Evolutionary conservation across 202 grass and related monocot genomes (phyloP).

Genomic region (Setaria viridis): DNA sequence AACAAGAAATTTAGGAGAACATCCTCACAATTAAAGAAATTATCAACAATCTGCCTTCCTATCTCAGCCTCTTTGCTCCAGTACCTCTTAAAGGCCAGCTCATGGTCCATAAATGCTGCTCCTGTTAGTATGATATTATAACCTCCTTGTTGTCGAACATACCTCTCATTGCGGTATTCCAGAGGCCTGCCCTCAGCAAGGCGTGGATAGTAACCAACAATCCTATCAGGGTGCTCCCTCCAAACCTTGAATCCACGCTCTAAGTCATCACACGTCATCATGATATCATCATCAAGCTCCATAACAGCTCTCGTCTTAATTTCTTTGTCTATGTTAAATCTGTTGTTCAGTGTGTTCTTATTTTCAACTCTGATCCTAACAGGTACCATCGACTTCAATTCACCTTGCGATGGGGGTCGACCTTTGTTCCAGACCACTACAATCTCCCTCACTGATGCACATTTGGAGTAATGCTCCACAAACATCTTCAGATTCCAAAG

Average conservation of each 20-base stretch:
- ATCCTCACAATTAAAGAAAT: slow-evolving; percentile 92
- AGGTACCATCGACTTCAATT: slow-evolving; percentile 74
- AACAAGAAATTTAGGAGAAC: slow-evolving; percentile 90
- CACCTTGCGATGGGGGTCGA: slow-evolving; percentile 44
- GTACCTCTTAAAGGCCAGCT: slow-evolving; percentile 75
- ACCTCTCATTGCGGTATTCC: slow-evolving; percentile 73
- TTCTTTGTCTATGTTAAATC: slow-evolving; percentile 81
- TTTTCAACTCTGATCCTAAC: slow-evolving; percentile 83
- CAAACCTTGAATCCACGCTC: slow-evolving; percentile 96
- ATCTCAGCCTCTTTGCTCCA: slow-evolving; percentile 71
- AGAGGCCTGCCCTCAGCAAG: slow-evolving; percentile 66
- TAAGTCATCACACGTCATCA: slow-evolving; percentile 92
- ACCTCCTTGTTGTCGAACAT: slow-evolving; percentile 54
- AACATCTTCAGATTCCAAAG: slow-evolving; percentile 95
- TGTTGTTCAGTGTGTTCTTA: slow-evolving; percentile 84
- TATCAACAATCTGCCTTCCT: slow-evolving; percentile 68
- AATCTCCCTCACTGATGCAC: slow-evolving; percentile 85
- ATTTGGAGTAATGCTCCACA: slow-evolving; percentile 91
- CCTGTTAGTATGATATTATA: slow-evolving; percentile 96
- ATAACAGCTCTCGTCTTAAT: slow-evolving; percentile 86
- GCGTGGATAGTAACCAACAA: slow-evolving; percentile 88
- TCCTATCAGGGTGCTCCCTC: slow-evolving; percentile 72
- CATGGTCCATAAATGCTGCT: slow-evolving; percentile 96
- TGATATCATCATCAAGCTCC: slow-evolving; percentile 98
- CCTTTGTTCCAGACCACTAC: slow-evolving; percentile 95